Evolutionary conservation across 148 eudicot genomes (phyloP).

Genomic region (Persicaria tinctoria): DNA sequence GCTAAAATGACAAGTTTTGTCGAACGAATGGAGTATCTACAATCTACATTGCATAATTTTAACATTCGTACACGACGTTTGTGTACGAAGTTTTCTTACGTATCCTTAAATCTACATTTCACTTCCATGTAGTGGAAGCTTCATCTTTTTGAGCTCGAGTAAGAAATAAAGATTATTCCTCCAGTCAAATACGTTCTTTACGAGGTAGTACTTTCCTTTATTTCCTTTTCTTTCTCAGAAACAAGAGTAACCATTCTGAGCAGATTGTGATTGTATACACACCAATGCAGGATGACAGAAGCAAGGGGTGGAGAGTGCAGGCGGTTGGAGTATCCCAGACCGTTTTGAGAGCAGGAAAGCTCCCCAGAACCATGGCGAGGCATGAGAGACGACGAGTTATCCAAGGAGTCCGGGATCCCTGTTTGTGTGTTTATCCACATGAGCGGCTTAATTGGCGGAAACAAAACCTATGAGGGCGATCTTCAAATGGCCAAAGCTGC

Average conservation of each 20-base stretch:
- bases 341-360: conserved; percentile 86
- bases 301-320: conserved; percentile 83
- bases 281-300: conserved; percentile 70
- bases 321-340: conserved; percentile 74
- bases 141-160: conserved; percentile 91
- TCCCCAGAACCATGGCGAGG: conserved; percentile 91
- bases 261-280: background rate
- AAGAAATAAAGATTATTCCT: conserved; percentile 73
- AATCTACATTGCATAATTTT: background rate
- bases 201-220: conserved; percentile 34
- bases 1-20: no score
- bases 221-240: background rate
- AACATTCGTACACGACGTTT: background rate
- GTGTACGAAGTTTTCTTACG: background rate
- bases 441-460: conserved; percentile 98
- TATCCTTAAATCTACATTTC: no score
- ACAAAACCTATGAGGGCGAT: conserved; percentile 67
- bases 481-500: conserved; percentile 83
- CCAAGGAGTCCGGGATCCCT: conserved; percentile 50
- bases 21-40: no score
- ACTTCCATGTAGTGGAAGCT: conserved; percentile 70
- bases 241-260: background rate
- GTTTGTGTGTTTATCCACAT: conserved; percentile 85
- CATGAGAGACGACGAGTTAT: conserved; percentile 68
- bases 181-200: conserved; percentile 71